These are phyloP conservation scores for Trapa bicornis DNA, from an alignment of 345 rosid genomes.

Conservation along the genomic window DNA sequence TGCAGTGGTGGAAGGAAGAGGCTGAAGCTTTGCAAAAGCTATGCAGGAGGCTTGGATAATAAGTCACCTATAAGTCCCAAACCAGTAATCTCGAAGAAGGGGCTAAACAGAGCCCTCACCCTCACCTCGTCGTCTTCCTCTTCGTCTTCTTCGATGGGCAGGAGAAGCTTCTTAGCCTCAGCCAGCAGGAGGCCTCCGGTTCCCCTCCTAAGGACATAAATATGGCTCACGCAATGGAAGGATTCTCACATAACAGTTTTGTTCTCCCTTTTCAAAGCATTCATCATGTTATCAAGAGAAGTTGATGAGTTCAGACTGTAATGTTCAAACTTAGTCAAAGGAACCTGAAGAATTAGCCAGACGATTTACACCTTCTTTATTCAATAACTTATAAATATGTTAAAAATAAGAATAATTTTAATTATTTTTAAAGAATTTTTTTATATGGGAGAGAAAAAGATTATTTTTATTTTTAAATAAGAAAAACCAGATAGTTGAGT, in stretches of 20 bases:
- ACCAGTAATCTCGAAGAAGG: conserved; percentile 48
- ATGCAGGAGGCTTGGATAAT: conserved; percentile 26
- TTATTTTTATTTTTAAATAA: no score
- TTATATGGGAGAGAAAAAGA: no score
- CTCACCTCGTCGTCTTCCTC: conserved; percentile 11
- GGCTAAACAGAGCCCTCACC: conserved; percentile 20
- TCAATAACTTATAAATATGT: no score
- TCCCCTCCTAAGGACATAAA: background rate
- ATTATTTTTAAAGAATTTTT: no score
- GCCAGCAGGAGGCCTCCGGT: background rate
- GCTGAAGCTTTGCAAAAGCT: conserved; percentile 37
- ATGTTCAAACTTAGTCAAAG: background rate
- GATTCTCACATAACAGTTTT: background rate
- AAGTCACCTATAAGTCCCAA: conserved; percentile 15
- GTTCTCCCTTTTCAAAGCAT: background rate
- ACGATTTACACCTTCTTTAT: no score
- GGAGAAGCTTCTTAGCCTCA: conserved; percentile 13
- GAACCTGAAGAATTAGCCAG: no score
- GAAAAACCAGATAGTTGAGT: no score
- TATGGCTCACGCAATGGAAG: background rate
- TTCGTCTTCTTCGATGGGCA: conserved; percentile 27
- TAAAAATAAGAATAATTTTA: no score
- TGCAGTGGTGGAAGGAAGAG: conserved; percentile 11
- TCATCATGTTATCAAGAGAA: background rate
- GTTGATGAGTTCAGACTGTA: background rate